Percentiles rank a stretch among this genome's conserved stretches.
Evolutionary conservation across 805 yeast genomes (phyloP).

Genomic region (Starmera pachycereana): DNA sequence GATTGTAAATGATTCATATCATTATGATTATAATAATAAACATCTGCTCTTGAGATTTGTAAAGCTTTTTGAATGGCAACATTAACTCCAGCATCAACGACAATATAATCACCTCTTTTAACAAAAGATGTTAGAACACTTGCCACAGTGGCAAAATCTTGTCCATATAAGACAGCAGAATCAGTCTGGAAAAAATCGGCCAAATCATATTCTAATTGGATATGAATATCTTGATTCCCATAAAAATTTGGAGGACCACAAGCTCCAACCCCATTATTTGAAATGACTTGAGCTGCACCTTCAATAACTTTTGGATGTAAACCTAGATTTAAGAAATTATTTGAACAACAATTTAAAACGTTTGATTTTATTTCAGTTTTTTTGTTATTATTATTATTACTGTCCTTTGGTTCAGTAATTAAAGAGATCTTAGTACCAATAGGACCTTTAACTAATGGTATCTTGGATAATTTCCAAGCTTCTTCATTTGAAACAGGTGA

Average conservation of each 20-base stretch:
- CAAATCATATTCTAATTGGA: constrained; percentile 63
- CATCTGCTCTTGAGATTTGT: constrained; percentile 74
- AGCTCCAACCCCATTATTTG: constrained; percentile 85
- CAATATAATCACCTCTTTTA: constrained; percentile 88
- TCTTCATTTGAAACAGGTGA: constrained; percentile 39
- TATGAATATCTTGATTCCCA: constrained; percentile 91
- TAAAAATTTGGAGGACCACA: constrained; percentile 98
- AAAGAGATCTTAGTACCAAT: constrained; percentile 23
- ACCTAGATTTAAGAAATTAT: constrained; percentile 62
- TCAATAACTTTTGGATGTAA: constrained; percentile 33
- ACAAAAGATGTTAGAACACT: constrained; percentile 89
- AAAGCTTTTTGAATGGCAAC: constrained; percentile 83
- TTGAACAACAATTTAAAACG: constrained; percentile 58
- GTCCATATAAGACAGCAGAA: constrained; percentile 79
- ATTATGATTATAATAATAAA: constrained; percentile 70
- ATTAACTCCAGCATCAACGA: constrained; percentile 74
- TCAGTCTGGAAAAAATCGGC: constrained; percentile 71
- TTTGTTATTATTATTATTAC: constrained; percentile 15
- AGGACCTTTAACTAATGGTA: constrained; percentile 55
- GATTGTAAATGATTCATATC: constrained; percentile 75
- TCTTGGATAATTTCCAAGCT: constrained; percentile 48
- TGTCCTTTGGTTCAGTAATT: constrained; percentile 8
- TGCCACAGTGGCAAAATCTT: constrained; percentile 78
- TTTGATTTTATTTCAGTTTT: constrained; percentile 6
- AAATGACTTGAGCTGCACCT: constrained; percentile 48